Conservation (phyloP, 805 yeast species). For the Sugiyamaella chiloensis region DNA sequence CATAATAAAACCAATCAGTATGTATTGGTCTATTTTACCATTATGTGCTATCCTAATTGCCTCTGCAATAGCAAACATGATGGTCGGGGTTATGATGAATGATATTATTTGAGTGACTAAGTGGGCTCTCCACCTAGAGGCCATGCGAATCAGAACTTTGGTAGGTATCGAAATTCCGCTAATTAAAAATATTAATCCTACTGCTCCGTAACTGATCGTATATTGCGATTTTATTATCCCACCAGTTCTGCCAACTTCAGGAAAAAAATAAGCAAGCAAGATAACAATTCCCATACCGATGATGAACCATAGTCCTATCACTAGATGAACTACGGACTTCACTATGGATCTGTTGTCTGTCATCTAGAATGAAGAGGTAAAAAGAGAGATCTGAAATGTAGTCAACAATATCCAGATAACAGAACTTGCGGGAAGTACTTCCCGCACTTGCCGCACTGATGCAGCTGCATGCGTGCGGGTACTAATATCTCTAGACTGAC, state of each 20-base stretch:
- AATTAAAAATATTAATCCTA: slow-evolving; percentile 76
- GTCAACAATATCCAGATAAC: too few species aligned
- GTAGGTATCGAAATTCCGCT: slow-evolving; percentile 79
- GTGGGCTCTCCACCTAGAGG: slow-evolving; percentile 81
- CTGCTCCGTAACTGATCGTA: slow-evolving; percentile 80
- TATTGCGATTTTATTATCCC: slow-evolving; percentile 74
- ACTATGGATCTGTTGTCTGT: too few species aligned
- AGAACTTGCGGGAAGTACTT: too few species aligned
- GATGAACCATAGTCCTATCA: slow-evolving; percentile 66
- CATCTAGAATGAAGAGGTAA: too few species aligned
- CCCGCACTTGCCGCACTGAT: too few species aligned
- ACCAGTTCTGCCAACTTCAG: slow-evolving; percentile 79
- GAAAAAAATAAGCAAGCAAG: slow-evolving; percentile 72
- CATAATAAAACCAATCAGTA: slow-evolving; percentile 74
- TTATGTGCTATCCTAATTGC: slow-evolving; percentile 62
- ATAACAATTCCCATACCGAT: slow-evolving; percentile 67
- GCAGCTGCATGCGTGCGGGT: too few species aligned
- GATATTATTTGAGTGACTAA: slow-evolving; percentile 61
- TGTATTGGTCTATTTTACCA: slow-evolving; percentile 62
- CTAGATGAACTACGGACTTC: slow-evolving; percentile 4
- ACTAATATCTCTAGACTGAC: too few species aligned
- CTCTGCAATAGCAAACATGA: slow-evolving; percentile 67
- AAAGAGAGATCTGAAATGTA: too few species aligned
- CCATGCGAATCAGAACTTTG: slow-evolving; percentile 54
- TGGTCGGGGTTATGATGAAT: slow-evolving; percentile 66